Evolutionary conservation across 192 early-diverging fungal genomes (phyloP).

Genomic region (Geosiphon pyriformis): DNA sequence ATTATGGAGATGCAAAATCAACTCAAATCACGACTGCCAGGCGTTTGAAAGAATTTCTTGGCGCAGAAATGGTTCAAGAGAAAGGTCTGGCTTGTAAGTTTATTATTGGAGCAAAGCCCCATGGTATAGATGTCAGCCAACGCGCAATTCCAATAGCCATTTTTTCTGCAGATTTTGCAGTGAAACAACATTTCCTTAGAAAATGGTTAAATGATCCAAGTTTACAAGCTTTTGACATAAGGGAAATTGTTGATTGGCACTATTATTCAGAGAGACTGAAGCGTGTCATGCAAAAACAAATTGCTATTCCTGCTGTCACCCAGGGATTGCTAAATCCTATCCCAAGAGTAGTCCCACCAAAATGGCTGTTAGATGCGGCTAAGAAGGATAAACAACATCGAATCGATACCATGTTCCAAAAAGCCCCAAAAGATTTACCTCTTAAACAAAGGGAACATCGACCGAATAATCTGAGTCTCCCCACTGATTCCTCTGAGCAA

Average conservation of each 20-base stretch:
- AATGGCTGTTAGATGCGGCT: constrained; percentile 83
- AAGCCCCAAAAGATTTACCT: constrained; percentile 35
- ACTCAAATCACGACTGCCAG: constrained; percentile 94
- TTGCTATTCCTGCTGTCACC: constrained; percentile 98
- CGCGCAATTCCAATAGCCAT: constrained; percentile 94
- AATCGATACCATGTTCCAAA: constrained; percentile 81
- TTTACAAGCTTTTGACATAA: constrained; percentile 77
- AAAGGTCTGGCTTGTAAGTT: constrained; percentile 95
- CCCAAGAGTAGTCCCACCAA: constrained; percentile 86
- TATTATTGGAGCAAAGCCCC: constrained; percentile 82
- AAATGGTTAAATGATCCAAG: constrained; percentile 87
- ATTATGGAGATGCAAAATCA: constrained; percentile 91
- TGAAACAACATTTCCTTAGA: constrained; percentile 74
- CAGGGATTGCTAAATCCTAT: constrained; percentile 92
- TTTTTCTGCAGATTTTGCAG: constrained; percentile 75
- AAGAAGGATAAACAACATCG: constrained; percentile 79
- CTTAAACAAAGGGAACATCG: constrained; percentile 24
- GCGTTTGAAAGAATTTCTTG: constrained; percentile 92
- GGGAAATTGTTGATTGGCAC: constrained; percentile 91
- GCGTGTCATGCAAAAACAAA: constrained; percentile 91
- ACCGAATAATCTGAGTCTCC: constrained; percentile 7
- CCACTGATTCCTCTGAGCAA: constrained; percentile 40
- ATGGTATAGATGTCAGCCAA: constrained; percentile 70
- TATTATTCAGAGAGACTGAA: constrained; percentile 97
- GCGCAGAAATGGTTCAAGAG: constrained; percentile 97